phyloP scores from a whole-genome alignment of 495 filamentous ascomycete genomes.

The Hypomontagnella monticulosa region DNA sequence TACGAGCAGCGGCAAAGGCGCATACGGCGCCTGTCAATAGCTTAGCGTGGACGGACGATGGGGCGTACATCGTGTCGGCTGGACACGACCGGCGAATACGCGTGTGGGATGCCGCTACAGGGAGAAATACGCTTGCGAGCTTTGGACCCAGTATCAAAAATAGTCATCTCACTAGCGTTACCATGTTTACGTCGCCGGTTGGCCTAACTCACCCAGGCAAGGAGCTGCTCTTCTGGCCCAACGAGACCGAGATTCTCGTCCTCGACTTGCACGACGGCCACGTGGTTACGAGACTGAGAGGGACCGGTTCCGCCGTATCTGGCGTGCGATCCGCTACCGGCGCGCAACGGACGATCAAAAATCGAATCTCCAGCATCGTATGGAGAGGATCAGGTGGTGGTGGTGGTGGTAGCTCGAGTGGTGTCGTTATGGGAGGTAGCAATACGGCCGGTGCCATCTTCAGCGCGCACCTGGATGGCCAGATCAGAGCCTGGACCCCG shows the following conservation, averaged over 20 bases:
- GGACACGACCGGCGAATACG: conserved; percentile 84
- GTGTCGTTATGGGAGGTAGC: conserved; percentile 54
- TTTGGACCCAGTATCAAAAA: conserved; percentile 85
- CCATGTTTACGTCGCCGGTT: conserved; percentile 69
- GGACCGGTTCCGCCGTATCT: conserved; percentile 63
- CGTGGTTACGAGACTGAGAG: conserved; percentile 73
- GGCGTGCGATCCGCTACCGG: conserved; percentile 50
- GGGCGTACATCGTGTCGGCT: conserved; percentile 74
- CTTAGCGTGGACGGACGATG: conserved; percentile 82
- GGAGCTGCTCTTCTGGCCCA: conserved; percentile 78
- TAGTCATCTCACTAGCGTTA: conserved; percentile 67
- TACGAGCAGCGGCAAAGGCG: conserved; percentile 65
- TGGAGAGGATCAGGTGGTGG: conserved; percentile 70
- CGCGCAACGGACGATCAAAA: conserved; percentile 57
- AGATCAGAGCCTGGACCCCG: conserved; percentile 67
- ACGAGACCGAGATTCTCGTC: conserved; percentile 78
- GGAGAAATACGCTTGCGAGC: conserved; percentile 83
- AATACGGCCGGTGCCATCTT: conserved; percentile 62
- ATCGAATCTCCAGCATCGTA: conserved; percentile 71
- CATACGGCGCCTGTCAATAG: conserved; percentile 84
- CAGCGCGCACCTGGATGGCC: conserved; percentile 67
- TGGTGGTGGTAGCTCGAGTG: conserved; percentile 53
- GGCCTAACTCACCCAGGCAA: conserved; percentile 59
- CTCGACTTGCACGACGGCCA: conserved; percentile 78
- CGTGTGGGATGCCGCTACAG: conserved; percentile 82